Evolutionary conservation across 2,329 filamentous ascomycete species (phyloP), one percentile per base, ranked within the genome.

Genomic region (Sarocladiaceae sp.): DNA sequence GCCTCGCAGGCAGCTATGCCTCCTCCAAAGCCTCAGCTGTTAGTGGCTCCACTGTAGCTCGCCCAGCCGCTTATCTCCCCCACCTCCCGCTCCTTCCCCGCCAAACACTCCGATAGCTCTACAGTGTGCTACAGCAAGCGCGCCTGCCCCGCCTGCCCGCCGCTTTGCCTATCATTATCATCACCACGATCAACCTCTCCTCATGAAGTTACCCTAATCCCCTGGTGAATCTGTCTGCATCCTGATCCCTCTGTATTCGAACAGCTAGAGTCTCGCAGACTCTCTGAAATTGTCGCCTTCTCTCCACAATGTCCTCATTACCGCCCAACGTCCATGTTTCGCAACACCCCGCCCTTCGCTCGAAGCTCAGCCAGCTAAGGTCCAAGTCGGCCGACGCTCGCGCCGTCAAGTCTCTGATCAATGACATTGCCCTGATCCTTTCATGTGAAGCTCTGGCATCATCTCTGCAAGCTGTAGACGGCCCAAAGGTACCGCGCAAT

Each of bases 301-400:
- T n/a, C n/a, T n/a, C n/a, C 48, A 54, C 42, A 47, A 67, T 67
- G 64, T 45, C 59, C 39, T 58, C 57, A 12, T 64, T 82, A 33
- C 77, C 77, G 9, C 50, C 73, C 54, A 82, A 83, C 58, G 78
- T 83, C 49, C 88, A 93, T 67, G 70, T 95, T 60, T 95, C 89
- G 31, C 71, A 70, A 13, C 91, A 97, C 64, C 91, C 91, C 27
- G 95, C 88, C 65, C 74, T 96, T 33, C 74, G 77, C 55, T 88
- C 85, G 54, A 97, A 97, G 73, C 80, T 97, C 57, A 90, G 86
- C 54, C 87, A 93, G 68, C 79, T 97, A 37, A 84, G 91, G 48
- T 93, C 87, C 32, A 73, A 78, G 46, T 73, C 70, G 33, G 80
- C 86, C 42, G 78, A 73, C 47, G 74, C 87, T 3, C 76, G 82